Base-by-base conservation (phyloP, 768 basidiomycete species). In the Galerina marginata region DNA sequence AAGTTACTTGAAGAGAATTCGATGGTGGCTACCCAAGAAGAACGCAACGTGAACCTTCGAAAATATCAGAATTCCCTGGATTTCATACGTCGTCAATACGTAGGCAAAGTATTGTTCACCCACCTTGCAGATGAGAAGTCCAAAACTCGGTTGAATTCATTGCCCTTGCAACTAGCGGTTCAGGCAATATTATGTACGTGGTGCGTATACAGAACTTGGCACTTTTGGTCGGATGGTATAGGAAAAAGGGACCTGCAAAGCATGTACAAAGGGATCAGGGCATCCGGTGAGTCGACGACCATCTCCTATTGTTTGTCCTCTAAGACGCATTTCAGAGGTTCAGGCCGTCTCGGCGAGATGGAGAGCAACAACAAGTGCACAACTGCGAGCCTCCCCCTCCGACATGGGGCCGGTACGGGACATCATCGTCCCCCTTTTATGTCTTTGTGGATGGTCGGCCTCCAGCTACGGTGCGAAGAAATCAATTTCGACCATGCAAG, bases 1-100 rank as follows among this genome's bases (percentile, higher is more conserved):
- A 78, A 80, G 60, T 70, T 69, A 11, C 66, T 78, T 36, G 75
- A 74, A 56, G 65, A 61, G 33, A 53, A 67, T 20, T 61, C 67
- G 56, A 71, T 66, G 63, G 68, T 37, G 33, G 59, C 56, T 9
- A 56, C 11, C 4, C 10, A 25, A 12, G 45, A 51, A 36, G 59
- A 67, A 16, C 50, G 49, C 23, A 36, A 12, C 6, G 16, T 25
- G 25, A 51, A 58, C 15, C 15, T 54, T 6, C 39, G 47, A 10
- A 53, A 56, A 37, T 14, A 29, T 36, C 46, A 38, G 10, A 33
- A 43, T 9, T 14, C 6, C 12, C 16, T 59, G 20, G 46, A 60
- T 20, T 44, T 29, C 38, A 15, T 33, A 4, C 29, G 29, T 33
- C 29, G 29, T 36, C 23, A 33, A 50, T 5, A 57, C 15, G 57